Conservation (phyloP, 1,139 yeast species). For the Geotrichum siamense region DNA sequence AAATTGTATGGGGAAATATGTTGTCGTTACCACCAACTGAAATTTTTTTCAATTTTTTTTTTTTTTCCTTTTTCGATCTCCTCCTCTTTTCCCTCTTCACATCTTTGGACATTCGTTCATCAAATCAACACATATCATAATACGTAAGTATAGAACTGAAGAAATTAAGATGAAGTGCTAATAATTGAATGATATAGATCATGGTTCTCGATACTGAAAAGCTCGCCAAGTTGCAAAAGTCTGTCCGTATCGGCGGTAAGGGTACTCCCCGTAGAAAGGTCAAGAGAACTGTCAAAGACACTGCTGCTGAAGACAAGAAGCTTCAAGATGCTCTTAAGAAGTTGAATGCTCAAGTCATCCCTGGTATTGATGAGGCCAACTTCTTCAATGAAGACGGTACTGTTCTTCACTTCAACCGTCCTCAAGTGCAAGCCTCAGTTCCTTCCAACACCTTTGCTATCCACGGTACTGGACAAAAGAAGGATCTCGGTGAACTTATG, state of each 20-base stretch:
- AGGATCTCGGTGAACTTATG: conserved; percentile 84
- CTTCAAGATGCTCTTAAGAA: conserved; percentile 85
- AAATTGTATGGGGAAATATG: background rate
- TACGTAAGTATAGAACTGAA: background rate
- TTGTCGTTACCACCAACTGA: conserved; percentile 4
- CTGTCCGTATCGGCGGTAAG: conserved; percentile 42
- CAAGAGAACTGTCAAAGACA: conserved; percentile 62
- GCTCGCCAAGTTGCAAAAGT: conserved; percentile 37
- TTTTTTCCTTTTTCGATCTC: background rate
- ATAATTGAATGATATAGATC: background rate
- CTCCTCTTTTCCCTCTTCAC: background rate
- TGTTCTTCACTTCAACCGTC: conserved; percentile 92
- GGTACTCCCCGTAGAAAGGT: conserved; percentile 56
- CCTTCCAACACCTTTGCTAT: conserved; percentile 89
- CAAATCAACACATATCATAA: too few species aligned
- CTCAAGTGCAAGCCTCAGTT: conserved; percentile 89
- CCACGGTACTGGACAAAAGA: conserved; percentile 93
- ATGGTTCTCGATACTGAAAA: conserved; percentile 34
- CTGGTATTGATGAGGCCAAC: conserved; percentile 93
- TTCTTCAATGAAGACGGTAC: conserved; percentile 95
- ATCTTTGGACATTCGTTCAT: background rate
- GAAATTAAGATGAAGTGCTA: background rate
- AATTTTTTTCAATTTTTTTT: conserved; percentile 4
- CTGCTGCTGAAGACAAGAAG: conserved; percentile 82
- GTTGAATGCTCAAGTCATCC: conserved; percentile 82